Conservation (phyloP, 257 asterid species). For the Rehmannia glutinosa region DNA sequence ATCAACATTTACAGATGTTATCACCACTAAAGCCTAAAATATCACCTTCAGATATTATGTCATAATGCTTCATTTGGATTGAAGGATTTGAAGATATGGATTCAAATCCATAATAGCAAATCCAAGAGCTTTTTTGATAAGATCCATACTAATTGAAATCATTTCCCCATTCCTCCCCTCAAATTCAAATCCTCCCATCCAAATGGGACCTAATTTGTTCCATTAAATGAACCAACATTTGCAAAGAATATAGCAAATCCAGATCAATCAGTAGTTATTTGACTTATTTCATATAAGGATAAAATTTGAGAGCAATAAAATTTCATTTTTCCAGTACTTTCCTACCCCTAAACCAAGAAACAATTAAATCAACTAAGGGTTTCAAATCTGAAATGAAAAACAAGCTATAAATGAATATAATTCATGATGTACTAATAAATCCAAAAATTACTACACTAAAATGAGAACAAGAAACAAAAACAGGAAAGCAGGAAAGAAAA, state of each 20-base stretch:
- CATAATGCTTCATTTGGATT: too few species aligned
- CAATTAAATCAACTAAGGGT: neutral
- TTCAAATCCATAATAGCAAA: too few species aligned
- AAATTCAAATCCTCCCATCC: too few species aligned
- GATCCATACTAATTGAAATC: too few species aligned
- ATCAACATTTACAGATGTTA: neutral
- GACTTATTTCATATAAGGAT: neutral
- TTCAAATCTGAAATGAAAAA: neutral
- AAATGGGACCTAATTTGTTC: too few species aligned
- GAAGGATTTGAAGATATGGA: too few species aligned
- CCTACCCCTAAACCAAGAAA: neutral
- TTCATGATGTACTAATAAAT: neutral
- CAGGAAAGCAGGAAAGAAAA: neutral
- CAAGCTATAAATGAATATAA: neutral
- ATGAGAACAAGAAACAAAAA: neutral
- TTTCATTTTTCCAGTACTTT: neutral
- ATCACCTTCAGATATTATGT: neutral
- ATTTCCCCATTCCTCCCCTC: too few species aligned
- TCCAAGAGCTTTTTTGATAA: too few species aligned
- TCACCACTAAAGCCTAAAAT: neutral
- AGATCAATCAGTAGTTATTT: neutral
- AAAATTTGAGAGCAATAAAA: neutral
- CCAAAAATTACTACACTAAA: neutral
- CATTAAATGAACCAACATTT: too few species aligned
- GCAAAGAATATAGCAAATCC: too few species aligned